A percentile compares a stretch with the other conserved stretches of the same genome.
Conservation (phyloP, 1,139 yeast genomes). For the Geotrichum siamense region DNA sequence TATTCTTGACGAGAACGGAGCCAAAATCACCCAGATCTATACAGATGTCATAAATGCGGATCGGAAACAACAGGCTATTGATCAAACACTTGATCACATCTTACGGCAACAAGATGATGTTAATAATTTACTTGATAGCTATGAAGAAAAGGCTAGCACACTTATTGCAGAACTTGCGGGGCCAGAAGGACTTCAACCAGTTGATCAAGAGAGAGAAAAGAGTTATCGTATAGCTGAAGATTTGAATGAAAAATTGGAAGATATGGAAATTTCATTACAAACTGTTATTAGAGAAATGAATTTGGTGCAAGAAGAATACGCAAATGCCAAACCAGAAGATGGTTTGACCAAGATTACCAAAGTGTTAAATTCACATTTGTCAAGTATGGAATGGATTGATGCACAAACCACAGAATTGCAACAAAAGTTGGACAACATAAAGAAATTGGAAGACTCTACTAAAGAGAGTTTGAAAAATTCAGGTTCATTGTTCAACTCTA, state of each 20-base stretch:
- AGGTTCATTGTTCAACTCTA: slow-evolving; percentile 10
- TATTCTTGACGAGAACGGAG: slow-evolving; percentile 75
- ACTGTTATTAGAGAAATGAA: slow-evolving; percentile 81
- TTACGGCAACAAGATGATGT: slow-evolving; percentile 91
- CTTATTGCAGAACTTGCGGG: slow-evolving; percentile 31
- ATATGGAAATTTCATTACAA: slow-evolving; percentile 65
- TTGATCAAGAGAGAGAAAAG: slow-evolving; percentile 81
- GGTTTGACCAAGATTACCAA: slow-evolving; percentile 58
- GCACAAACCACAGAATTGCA: slow-evolving; percentile 61
- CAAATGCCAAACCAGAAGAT: slow-evolving; percentile 48
- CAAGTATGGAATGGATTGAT: slow-evolving; percentile 84
- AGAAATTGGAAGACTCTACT: slow-evolving; percentile 25
- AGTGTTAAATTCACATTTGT: slow-evolving; percentile 79
- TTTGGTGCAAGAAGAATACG: slow-evolving; percentile 74
- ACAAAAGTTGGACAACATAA: slow-evolving; percentile 47
- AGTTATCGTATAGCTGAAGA: slow-evolving; percentile 85
- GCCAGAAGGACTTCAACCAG: slow-evolving; percentile 38
- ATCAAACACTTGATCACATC: slow-evolving; percentile 77
- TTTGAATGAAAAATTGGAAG: slow-evolving; percentile 73
- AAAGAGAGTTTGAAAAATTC: slow-evolving; percentile 20
- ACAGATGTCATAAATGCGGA: slow-evolving; percentile 78
- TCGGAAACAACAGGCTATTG: slow-evolving; percentile 75
- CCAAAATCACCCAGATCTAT: slow-evolving; percentile 70
- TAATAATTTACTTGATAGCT: slow-evolving; percentile 71
- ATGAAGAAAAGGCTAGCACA: slow-evolving; percentile 75